Base-by-base conservation (phyloP, 306 rosid genomes). In the Senna siamea region DNA sequence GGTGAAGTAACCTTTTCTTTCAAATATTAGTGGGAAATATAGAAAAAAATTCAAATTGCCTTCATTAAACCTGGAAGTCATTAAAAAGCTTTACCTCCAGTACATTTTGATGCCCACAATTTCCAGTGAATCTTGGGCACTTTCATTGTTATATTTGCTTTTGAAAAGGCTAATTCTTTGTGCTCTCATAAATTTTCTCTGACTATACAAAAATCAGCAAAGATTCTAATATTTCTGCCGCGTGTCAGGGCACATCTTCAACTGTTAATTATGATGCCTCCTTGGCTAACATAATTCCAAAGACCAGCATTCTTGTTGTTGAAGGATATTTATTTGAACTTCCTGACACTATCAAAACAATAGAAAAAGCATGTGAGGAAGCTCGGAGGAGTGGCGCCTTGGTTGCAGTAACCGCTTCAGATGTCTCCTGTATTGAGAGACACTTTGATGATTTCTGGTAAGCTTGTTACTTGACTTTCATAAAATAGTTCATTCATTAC, bases 311-410 rank as follows among this genome's bases (percentile, higher is more conserved):
- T 68, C 96, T 94, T 77, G 91, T 94, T 23, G 93, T 94, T 62
- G 98, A 94, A 80, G 97, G 98, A 15, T 94, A 94, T 77, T 74
- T 94, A 58, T 94, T 94, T 75, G 99, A 91, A 83, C 84, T 94
- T 72, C 92, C 93, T 15, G 97, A 89, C 64, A 92, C 99, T 48
- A 87, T 94, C 59, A 88, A 82, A 75, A 74, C 95, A 40, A 89
- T 94, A 44, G 75, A 76, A 13, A 78, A 80, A 77, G 96, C 96
- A 28, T 93, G 98, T 17, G 86, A 84, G 67, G 84, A 84, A 87
- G 99, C 99, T 41, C 90, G 85, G 73, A 82, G 80, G 51, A 78
- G 74, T 12, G 96, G 97, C 73, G 90, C 95, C 68, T 79, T 92
- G 69, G 95, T 94, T 71, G 99, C 99, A 55, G 75, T 94, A 72